Base-by-base conservation (phyloP, 1,284 basidiomycete species). In the Sporisorium exsertum region DNA sequence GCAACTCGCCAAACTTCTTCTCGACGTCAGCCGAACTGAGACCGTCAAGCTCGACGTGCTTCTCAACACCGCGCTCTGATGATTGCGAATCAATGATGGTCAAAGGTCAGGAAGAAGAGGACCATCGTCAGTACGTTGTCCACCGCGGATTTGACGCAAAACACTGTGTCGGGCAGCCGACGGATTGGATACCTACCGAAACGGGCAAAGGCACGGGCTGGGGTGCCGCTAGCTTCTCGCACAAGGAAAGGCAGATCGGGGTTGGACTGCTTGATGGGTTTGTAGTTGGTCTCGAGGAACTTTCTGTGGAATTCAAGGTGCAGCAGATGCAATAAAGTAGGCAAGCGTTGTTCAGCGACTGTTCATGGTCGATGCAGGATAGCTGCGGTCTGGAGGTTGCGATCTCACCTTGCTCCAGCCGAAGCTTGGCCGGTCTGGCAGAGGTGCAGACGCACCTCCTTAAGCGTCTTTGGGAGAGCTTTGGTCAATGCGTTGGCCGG, bases 181-280 rank as follows among this genome's bases (percentile, higher is more conserved):
- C 32, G 22, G 16, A 2, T 29, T 8, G 8, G 29, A 15, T 27
- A 84, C 84, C 16, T 74, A 85, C 84, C 84, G 52, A 85, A 81
- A 45, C 84, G 72, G 15, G 84, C 77, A 70, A 84, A 84, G 45
- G 81, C 64, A 16, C 82, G 78, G 5, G 84, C 84, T 5, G 83
- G 83, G 13, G 79, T 81, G 20, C 79, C 78, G 42, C 69, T 65
- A 20, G 84, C 82, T 57, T 85, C 84, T 32, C 84, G 78, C 18
- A 85, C 72, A 24, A 85, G 78, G 75, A 85, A 80, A 15, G 84
- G 83, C 20, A 84, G 67, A 16, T 80, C 70, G 8, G 84, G 84
- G 67, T 85, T 85, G 50, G 78, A 73, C 64, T 77, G 56, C 81
- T 85, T 85, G 76, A 85, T 75, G 33, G 74, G 54, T 58, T 73